phyloP scores from a whole-genome alignment of 495 filamentous ascomycete species.

The Lasiosphaeriaceae sp. region DNA sequence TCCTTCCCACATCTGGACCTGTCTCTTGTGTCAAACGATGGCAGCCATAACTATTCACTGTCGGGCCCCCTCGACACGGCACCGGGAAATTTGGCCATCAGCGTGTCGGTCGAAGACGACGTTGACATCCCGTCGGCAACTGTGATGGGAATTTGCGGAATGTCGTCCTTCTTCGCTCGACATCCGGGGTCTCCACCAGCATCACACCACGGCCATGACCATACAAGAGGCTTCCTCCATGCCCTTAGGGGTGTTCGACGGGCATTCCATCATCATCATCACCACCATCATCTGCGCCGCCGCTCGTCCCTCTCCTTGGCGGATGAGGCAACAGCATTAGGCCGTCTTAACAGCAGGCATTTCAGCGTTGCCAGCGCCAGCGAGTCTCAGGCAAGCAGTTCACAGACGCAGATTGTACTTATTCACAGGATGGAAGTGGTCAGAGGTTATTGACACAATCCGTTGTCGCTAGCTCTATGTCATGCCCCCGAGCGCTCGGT shows the following conservation, averaged over 20 bases:
- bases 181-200: neutral
- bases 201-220: too few relatives aligned
- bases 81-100: too few relatives aligned
- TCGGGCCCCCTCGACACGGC: too few relatives aligned
- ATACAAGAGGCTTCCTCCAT: neutral
- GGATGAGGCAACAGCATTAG: neutral
- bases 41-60: too few relatives aligned
- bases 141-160: too few relatives aligned
- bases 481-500: neutral
- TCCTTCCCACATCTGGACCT: too few relatives aligned
- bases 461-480: neutral
- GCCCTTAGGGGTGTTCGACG: neutral
- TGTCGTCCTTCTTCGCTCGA: neutral
- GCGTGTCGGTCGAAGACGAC: too few relatives aligned
- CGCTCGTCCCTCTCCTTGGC: neutral
- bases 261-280: neutral
- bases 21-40: too few relatives aligned
- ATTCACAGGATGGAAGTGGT: too few relatives aligned
- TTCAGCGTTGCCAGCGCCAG: slow-evolving; percentile 1
- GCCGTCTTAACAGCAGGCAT: neutral
- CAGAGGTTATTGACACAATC: too few relatives aligned
- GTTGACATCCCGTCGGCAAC: too few relatives aligned
- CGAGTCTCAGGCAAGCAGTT: neutral
- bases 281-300: neutral
- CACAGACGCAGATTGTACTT: too few relatives aligned